Conservation (phyloP, 441 rosid species). For the Eugenia klotzschiana region DNA sequence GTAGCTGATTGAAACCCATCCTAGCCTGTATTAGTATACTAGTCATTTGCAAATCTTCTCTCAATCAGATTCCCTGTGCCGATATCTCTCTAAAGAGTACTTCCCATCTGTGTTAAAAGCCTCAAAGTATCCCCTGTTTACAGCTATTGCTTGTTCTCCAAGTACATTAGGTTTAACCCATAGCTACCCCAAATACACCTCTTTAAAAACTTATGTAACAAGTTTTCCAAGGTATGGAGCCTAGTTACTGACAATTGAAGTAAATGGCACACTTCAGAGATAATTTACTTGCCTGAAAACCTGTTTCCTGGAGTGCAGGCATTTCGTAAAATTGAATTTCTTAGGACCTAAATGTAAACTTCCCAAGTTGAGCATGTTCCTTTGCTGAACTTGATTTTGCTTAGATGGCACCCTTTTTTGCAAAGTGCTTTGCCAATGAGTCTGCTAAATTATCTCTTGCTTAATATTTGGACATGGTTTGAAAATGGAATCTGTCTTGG, state of each 20-base stretch:
- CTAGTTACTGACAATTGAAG: not conserved
- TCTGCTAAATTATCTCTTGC: not conserved
- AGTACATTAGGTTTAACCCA: not conserved
- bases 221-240: not conserved
- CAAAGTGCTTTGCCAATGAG: not conserved
- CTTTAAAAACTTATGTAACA: not conserved
- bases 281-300: not conserved
- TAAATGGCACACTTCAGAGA: not conserved
- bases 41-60: not conserved
- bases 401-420: too few relatives aligned
- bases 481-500: not conserved
- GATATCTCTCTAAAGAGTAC: not conserved
- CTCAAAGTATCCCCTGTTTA: not conserved
- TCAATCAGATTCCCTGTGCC: not conserved
- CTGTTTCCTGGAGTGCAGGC: not conserved
- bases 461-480: not conserved
- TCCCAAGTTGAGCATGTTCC: not conserved
- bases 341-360: not conserved
- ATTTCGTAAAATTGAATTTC: not conserved
- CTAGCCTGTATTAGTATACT: not conserved
- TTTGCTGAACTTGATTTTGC: too few relatives aligned
- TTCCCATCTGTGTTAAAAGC: not conserved
- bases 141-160: not conserved
- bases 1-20: not conserved
- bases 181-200: too few relatives aligned